These are phyloP conservation scores for Pyronema domesticum DNA, from an alignment of 495 filamentous ascomycete species.

Conservation along the genomic window DNA sequence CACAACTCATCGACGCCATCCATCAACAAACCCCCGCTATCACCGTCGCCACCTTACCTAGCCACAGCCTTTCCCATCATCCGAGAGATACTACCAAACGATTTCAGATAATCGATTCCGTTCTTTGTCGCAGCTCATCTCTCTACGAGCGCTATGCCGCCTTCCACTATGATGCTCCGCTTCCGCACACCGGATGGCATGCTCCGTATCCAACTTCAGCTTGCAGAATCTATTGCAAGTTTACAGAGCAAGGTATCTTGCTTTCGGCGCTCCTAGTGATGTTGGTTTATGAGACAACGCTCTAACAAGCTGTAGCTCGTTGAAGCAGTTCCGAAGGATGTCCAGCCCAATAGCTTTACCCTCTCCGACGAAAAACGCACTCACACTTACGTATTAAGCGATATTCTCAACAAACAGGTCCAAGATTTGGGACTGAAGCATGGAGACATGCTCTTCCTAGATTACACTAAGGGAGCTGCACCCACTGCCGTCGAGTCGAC, in stretches of 20 bases:
- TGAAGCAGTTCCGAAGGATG: constrained; percentile 46
- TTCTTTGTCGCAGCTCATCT: not conserved
- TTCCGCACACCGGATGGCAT: constrained; percentile 54
- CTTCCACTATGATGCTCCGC: constrained; percentile 43
- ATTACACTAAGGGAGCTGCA: constrained; percentile 34
- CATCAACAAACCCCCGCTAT: too few relatives aligned
- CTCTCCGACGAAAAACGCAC: constrained; percentile 64
- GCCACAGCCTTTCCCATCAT: too few relatives aligned
- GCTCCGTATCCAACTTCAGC: constrained; percentile 46
- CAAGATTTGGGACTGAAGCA: constrained; percentile 61
- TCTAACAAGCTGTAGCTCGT: constrained; percentile 30
- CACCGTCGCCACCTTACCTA: too few relatives aligned
- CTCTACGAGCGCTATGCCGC: not conserved
- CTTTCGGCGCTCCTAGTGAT: constrained; percentile 28
- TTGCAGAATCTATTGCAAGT: constrained; percentile 34
- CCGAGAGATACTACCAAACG: too few relatives aligned
- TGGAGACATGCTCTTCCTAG: constrained; percentile 76
- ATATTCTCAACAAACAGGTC: constrained; percentile 49
- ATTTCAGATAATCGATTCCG: too few relatives aligned
- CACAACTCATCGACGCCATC: too few relatives aligned
- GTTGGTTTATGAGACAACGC: not conserved
- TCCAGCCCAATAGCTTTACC: constrained; percentile 54
- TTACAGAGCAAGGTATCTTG: constrained; percentile 32
- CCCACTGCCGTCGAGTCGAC: constrained; percentile 19
- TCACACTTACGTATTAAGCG: constrained; percentile 49